These are phyloP conservation scores for Yamadazyma epiphylla DNA, from an alignment of 1,139 yeast genomes.

Conservation along the genomic window DNA sequence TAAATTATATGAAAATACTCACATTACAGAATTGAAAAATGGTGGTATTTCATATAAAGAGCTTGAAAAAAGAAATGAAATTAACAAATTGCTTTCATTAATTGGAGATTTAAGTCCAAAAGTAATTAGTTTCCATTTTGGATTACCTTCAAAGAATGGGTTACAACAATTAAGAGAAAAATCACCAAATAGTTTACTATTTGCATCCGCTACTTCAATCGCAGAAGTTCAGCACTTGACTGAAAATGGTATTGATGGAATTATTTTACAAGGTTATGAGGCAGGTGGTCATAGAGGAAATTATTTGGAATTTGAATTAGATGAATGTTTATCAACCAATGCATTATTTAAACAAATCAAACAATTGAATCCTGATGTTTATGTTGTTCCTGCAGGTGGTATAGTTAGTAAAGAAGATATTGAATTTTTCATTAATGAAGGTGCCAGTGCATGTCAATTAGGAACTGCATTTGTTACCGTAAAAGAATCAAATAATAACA, in stretches of 20 bases:
- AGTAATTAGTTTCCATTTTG: conserved; percentile 50
- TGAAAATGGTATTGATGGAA: conserved; percentile 30
- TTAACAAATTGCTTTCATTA: conserved; percentile 5
- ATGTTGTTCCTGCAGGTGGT: conserved; percentile 46
- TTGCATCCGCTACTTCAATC: conserved; percentile 44
- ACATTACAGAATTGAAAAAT: conserved; percentile 15
- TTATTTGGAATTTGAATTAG: conserved; percentile 24
- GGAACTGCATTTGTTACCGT: conserved; percentile 44
- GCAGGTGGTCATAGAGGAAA: conserved; percentile 57
- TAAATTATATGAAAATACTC: conserved; percentile 8
- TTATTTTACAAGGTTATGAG: conserved; percentile 48
- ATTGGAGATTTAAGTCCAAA: conserved; percentile 19
- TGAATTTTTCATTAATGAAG: conserved; percentile 22
- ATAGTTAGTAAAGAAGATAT: conserved; percentile 27
- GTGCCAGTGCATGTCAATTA: conserved; percentile 45
- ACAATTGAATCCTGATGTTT: conserved; percentile 17
- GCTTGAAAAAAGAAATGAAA: conserved; percentile 16
- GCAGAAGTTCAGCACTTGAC: conserved; percentile 24
- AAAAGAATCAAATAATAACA: conserved; percentile 22
- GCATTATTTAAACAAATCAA: conserved; percentile 26
- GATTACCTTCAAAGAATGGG: conserved; percentile 33
- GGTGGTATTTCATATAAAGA: conserved; percentile 36
- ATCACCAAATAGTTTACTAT: conserved; percentile 38
- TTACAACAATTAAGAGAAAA: conserved; percentile 39
- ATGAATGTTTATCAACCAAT: conserved; percentile 32